Evolutionary conservation across 2,329 filamentous ascomycete genomes (phyloP).

Genomic region (Thelonectria discophora): DNA sequence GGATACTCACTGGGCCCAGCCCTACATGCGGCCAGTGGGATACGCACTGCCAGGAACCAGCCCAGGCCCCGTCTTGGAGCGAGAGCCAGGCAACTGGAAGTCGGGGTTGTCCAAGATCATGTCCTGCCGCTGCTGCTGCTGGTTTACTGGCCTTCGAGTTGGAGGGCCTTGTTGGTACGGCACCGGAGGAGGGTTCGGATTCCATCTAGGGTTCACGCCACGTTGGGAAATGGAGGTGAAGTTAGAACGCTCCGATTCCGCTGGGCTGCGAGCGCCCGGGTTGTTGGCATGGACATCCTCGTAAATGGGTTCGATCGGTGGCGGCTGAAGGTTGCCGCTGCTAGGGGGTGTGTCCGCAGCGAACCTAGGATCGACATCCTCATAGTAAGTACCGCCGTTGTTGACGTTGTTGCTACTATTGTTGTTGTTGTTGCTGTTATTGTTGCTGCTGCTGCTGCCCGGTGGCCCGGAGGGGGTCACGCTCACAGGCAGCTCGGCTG

Average conservation of each 20-base stretch:
- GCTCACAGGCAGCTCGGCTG: constrained; percentile 50
- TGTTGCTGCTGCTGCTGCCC: constrained; percentile 23
- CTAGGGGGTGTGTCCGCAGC: constrained; percentile 55
- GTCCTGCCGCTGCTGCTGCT: constrained; percentile 72
- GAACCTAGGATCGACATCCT: constrained; percentile 92
- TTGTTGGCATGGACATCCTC: constrained; percentile 68
- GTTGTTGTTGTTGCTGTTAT: too few relatives aligned
- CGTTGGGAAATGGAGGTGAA: constrained; percentile 93
- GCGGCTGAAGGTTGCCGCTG: constrained; percentile 40
- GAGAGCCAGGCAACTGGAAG: constrained; percentile 73
- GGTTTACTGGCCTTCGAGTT: constrained; percentile 56
- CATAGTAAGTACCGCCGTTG: constrained; percentile 73
- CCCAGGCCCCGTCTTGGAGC: constrained; percentile 49
- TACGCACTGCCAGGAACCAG: constrained; percentile 65
- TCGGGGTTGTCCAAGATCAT: constrained; percentile 86
- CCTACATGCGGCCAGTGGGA: constrained; percentile 49
- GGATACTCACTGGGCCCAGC: constrained; percentile 17
- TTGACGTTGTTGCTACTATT: not conserved
- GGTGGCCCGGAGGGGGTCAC: constrained; percentile 47
- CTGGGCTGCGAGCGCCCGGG: constrained; percentile 71
- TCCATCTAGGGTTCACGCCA: constrained; percentile 88
- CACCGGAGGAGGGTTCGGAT: constrained; percentile 60
- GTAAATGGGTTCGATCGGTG: constrained; percentile 56
- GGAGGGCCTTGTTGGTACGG: constrained; percentile 55
- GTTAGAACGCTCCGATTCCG: constrained; percentile 80